Percentiles rank a stretch among this genome's conserved stretches.
Evolutionary conservation across 176 grass and related monocot genomes (phyloP).

Genomic region (Tillandsia fasciculata): DNA sequence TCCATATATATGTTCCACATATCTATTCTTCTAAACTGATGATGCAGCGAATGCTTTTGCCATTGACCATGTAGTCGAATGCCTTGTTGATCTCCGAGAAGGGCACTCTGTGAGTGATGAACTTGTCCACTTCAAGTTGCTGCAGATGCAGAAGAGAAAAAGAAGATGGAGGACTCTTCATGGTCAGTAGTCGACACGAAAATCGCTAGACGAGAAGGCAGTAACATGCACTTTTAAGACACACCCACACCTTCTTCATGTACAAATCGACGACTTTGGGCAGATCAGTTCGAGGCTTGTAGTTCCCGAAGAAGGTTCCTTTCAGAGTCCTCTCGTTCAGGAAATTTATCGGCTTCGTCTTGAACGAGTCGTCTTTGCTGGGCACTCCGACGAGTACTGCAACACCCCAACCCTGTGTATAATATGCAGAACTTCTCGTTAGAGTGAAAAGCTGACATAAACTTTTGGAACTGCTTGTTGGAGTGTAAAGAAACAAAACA

Average conservation of each 20-base stretch:
- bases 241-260: conserved; percentile 18
- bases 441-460: no score
- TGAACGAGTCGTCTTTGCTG: conserved; percentile 3
- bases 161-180: background rate
- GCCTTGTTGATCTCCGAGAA: conserved; percentile 22
- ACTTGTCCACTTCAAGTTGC: conserved; percentile 14
- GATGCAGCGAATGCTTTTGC: conserved; percentile 8
- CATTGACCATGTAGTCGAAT: conserved; percentile 10
- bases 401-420: conserved; percentile 13
- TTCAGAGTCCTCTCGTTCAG: conserved; percentile 16
- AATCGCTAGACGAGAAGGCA: background rate
- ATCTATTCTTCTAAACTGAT: conserved; percentile 1
- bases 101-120: conserved; percentile 8
- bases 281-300: conserved; percentile 13
- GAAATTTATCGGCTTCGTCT: conserved; percentile 15
- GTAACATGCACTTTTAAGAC: no score
- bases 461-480: no score
- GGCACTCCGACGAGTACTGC: conserved; percentile 14
- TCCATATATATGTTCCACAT: no score
- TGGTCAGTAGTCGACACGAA: no score
- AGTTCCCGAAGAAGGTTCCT: conserved; percentile 17
- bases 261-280: conserved; percentile 12
- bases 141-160: background rate
- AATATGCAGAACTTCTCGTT: no score
- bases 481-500: background rate